Percentiles rank a stretch among this genome's conserved stretches.
phyloP scores from a whole-genome alignment of 169 alveolate genomes.

The Plasmodium blacklocki region DNA sequence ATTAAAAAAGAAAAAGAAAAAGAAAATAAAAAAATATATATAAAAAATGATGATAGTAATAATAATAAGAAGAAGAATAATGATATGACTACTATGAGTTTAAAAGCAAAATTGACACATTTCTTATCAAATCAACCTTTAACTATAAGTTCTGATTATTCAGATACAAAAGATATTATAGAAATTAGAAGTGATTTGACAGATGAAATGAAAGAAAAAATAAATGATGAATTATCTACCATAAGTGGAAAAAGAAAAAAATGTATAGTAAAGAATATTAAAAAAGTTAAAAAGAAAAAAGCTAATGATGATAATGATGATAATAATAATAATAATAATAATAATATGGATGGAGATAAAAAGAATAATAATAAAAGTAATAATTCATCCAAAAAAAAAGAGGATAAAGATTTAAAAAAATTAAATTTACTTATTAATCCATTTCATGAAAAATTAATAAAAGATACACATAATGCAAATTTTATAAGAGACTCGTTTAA shows the following conservation, averaged over 20 bases:
- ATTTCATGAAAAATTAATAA: slow-evolving; percentile 59
- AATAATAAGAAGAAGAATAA: not conserved
- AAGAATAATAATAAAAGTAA: slow-evolving; percentile 1
- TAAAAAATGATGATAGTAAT: slow-evolving; percentile 5
- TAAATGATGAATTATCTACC: slow-evolving; percentile 38
- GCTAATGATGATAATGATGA: slow-evolving; percentile 17
- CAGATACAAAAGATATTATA: slow-evolving; percentile 45
- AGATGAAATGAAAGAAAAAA: slow-evolving; percentile 49
- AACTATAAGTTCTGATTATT: slow-evolving; percentile 22
- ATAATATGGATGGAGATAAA: not conserved
- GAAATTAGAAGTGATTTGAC: slow-evolving; percentile 70
- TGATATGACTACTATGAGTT: not conserved
- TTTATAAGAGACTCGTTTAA: slow-evolving; percentile 66
- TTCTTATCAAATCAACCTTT: slow-evolving; percentile 35
- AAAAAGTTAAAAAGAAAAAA: slow-evolving; percentile 35
- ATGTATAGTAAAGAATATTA: slow-evolving; percentile 8
- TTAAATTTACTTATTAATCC: slow-evolving; percentile 27
- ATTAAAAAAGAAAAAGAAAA: slow-evolving; percentile 43
- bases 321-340: not conserved
- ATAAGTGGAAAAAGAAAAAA: slow-evolving; percentile 44
- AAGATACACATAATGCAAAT: slow-evolving; percentile 48
- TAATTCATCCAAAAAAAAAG: not conserved
- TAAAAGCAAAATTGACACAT: slow-evolving; percentile 26
- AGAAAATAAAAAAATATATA: slow-evolving; percentile 6
- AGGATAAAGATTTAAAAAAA: slow-evolving; percentile 19